Evolutionary conservation across 78 protist genomes (phyloP).

Genomic region (Monocercomonoides exilis): DNA sequence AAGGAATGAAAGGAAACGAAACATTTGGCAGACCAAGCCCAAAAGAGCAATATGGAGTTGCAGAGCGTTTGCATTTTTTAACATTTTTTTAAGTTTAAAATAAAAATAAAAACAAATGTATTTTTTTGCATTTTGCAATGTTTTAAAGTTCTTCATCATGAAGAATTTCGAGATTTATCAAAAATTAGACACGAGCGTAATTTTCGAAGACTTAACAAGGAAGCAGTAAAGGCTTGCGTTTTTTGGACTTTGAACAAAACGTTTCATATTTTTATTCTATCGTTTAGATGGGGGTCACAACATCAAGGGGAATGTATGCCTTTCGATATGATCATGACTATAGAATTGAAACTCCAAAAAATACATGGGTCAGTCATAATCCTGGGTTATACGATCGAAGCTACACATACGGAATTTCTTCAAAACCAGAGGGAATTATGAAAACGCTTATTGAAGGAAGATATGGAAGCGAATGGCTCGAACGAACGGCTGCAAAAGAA

Average conservation of each 20-base stretch:
- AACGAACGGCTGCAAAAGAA: not conserved
- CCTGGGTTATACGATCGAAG: not conserved
- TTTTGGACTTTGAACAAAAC: no score
- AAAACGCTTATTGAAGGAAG: not conserved
- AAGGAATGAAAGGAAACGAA: not conserved
- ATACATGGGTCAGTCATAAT: not conserved
- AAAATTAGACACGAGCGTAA: not conserved
- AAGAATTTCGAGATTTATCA: not conserved
- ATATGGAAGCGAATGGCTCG: not conserved
- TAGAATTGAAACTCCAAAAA: not conserved
- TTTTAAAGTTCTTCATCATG: not conserved
- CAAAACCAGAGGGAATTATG: not conserved
- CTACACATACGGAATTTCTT: not conserved
- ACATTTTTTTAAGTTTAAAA: not conserved
- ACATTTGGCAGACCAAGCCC: not conserved
- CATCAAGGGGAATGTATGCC: not conserved
- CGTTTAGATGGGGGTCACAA: not conserved
- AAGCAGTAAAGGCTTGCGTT: not conserved
- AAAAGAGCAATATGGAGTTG: not conserved
- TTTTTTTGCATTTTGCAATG: no score
- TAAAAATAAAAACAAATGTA: no score
- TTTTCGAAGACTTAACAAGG: not conserved
- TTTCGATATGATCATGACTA: not conserved
- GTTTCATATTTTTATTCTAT: not conserved
- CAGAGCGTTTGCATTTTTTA: not conserved